A percentile compares a stretch with the other conserved stretches of the same genome.
These are phyloP conservation scores for Cicer judaicum DNA, from an alignment of 306 rosid species.

Conservation along the genomic window DNA sequence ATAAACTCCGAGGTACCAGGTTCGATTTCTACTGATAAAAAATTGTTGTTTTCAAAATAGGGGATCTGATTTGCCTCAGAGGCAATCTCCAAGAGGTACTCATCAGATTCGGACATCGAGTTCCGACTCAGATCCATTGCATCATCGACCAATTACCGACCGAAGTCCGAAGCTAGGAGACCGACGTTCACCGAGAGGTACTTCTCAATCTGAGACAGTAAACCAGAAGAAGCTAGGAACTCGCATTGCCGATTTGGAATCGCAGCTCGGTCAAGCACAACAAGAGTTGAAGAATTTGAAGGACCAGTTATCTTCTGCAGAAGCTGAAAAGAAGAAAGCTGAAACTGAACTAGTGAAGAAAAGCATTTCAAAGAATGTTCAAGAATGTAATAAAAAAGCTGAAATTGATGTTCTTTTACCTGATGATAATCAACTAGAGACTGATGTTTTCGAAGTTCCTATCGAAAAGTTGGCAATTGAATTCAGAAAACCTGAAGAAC, in stretches of 20 bases:
- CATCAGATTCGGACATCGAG: conserved; percentile 68
- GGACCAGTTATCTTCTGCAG: conserved; percentile 81
- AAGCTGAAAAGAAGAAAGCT: conserved; percentile 84
- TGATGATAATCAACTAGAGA: conserved; percentile 61
- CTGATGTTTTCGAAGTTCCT: conserved; percentile 85
- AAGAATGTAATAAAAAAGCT: conserved; percentile 43
- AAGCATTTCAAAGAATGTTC: conserved; percentile 44
- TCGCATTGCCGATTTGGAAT: conserved; percentile 84
- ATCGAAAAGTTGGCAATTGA: conserved; percentile 57
- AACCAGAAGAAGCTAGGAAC: conserved; percentile 89
- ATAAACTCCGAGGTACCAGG: too few relatives aligned
- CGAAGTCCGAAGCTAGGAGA: conserved; percentile 83
- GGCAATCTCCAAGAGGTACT: conserved; percentile 79
- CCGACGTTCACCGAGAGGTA: conserved; percentile 76
- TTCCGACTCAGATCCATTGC: conserved; percentile 77
- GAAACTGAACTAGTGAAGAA: conserved; percentile 75
- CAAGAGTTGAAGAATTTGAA: conserved; percentile 65
- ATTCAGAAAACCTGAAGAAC: conserved; percentile 43
- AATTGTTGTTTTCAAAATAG: conserved; percentile 44
- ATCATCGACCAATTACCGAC: conserved; percentile 70
- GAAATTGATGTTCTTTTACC: conserved; percentile 45
- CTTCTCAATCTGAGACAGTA: conserved; percentile 62
- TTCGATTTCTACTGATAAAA: not conserved
- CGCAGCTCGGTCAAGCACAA: conserved; percentile 90
- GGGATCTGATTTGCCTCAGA: conserved; percentile 80